Evolutionary conservation across 2,329 filamentous ascomycete genomes (phyloP).

Genomic region (Dothidotthia symphoricarpi): DNA sequence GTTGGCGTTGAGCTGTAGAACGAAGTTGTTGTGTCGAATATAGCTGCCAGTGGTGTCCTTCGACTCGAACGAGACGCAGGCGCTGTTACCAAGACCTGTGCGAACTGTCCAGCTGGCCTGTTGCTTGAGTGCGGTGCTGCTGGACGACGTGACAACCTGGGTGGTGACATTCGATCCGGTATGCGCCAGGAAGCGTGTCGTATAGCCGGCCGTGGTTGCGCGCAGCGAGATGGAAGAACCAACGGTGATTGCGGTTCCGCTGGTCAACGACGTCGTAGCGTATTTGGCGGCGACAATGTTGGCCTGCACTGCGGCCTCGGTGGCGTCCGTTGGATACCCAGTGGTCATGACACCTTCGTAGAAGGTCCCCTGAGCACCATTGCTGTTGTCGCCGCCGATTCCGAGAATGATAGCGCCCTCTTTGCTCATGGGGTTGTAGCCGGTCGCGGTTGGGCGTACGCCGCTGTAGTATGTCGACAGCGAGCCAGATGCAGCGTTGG

Average conservation of each 20-base stretch:
- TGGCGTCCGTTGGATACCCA: conserved; percentile 60
- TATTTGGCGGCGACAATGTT: conserved; percentile 62
- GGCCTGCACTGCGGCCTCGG: conserved; percentile 59
- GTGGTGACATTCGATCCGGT: conserved; percentile 53
- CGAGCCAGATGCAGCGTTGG: conserved; percentile 53
- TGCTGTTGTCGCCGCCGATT: conserved; percentile 67
- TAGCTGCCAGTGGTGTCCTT: conserved; percentile 58
- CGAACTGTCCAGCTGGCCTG: conserved; percentile 60
- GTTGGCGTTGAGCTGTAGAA: conserved; percentile 50
- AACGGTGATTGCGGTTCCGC: conserved; percentile 49
- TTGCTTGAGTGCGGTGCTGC: conserved; percentile 50
- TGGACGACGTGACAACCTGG: conserved; percentile 56
- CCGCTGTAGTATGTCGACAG: conserved; percentile 62
- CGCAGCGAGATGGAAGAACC: conserved; percentile 56
- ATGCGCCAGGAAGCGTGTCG: conserved; percentile 57
- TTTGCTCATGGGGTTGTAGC: conserved; percentile 63
- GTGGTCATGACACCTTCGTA: conserved; percentile 66
- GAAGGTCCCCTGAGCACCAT: conserved; percentile 60
- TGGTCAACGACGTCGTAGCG: conserved; percentile 48
- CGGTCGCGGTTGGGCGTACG: conserved; percentile 50
- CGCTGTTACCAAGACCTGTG: conserved; percentile 56
- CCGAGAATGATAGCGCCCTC: conserved; percentile 67
- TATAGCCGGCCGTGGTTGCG: conserved; percentile 56
- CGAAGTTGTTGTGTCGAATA: conserved; percentile 57
- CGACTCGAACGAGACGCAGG: conserved; percentile 62